Percentiles rank a stretch among this genome's conserved stretches.
Conservation (phyloP, 768 basidiomycete species). For the Xanthoconium purpureum region DNA sequence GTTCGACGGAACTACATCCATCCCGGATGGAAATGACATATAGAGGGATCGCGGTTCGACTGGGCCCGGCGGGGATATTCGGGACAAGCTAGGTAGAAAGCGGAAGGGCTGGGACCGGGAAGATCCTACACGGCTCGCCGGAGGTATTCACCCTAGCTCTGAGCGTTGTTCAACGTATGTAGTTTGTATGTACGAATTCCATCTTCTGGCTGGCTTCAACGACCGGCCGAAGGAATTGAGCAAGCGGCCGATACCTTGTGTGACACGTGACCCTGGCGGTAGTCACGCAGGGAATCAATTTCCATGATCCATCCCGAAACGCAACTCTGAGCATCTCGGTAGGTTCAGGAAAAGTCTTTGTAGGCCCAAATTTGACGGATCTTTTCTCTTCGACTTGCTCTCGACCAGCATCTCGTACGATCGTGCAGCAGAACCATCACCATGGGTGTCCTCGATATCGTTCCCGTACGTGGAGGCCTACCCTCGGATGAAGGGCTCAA, state of each 20-base stretch:
- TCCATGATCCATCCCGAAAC: neutral
- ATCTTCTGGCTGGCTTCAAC: too few species aligned
- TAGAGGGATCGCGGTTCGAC: neutral
- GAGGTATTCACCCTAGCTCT: too few species aligned
- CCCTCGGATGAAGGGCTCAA: neutral
- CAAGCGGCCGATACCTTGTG: neutral
- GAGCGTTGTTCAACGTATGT: too few species aligned
- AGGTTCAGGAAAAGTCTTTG: slow-evolving; percentile 4
- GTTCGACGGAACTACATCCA: too few species aligned
- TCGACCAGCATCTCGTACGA: slow-evolving; percentile 11
- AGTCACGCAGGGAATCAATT: neutral
- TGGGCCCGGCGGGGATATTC: slow-evolving; percentile 9
- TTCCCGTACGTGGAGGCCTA: slow-evolving; percentile 58
- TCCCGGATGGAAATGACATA: too few species aligned
- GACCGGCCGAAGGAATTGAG: too few species aligned
- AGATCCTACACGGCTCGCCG: too few species aligned
- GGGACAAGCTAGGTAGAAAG: slow-evolving; percentile 1
- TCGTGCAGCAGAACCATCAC: slow-evolving; percentile 8
- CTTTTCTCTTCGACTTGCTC: neutral
- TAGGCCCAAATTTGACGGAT: neutral
- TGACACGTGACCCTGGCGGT: slow-evolving; percentile 15
- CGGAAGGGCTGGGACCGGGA: neutral
- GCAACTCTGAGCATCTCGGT: slow-evolving; percentile 6
- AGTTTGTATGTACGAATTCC: too few species aligned
- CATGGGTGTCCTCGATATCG: slow-evolving; percentile 83